Base-by-base conservation (phyloP, 1,284 basidiomycete genomes). In the Paramarasmius palmivorus region DNA sequence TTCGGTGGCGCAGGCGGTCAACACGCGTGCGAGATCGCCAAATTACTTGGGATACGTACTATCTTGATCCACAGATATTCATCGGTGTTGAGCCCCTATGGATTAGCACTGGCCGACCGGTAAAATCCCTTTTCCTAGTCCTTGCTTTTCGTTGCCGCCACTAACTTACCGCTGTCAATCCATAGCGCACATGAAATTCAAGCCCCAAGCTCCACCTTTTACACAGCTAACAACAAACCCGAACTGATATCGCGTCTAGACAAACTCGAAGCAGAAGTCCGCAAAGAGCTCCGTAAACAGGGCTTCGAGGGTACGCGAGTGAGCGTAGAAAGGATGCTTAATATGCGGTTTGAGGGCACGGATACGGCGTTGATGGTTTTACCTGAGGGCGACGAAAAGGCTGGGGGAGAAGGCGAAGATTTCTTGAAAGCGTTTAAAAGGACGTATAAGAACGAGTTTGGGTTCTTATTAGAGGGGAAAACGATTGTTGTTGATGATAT, bases 1-100 rank as follows among this genome's bases (percentile, higher is more conserved):
- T 98, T 98, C 63, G 95, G 93, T 22, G 93, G 93, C 17, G 93
- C 93, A 2, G 93, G 93, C 12, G 93, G 94, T 0, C 94, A 96
- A 64, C 93, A 95, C 61, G 93, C 92, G 4, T 95, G 92, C 75
- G 88, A 93, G 60, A 92, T 96, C 45, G 92, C 88, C 2, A 77
- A 82, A 22, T 76, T 90, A 25, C 77, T 96, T 1, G 90, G 90
- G 7, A 95, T 96, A 61, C 82, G 82, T 61, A 91, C 86, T 0
- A 88, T 96, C 56, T 73, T 96, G 23, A 88, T 96, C 40, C 93
- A 95, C 71, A 78, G 84, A 51, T 93, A 91, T 67, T 92, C 87
- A 46, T 93, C 88, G 4, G 92, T 95, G 55, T 78, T 97, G 2
- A 93, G 90, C 1, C 94, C 94, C 0, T 97, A 95, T 63, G 95